Evolutionary conservation across 2,329 filamentous ascomycete genomes (phyloP), one percentile per base, ranked within the genome.

Genomic region (Cyclaneusma minus): DNA sequence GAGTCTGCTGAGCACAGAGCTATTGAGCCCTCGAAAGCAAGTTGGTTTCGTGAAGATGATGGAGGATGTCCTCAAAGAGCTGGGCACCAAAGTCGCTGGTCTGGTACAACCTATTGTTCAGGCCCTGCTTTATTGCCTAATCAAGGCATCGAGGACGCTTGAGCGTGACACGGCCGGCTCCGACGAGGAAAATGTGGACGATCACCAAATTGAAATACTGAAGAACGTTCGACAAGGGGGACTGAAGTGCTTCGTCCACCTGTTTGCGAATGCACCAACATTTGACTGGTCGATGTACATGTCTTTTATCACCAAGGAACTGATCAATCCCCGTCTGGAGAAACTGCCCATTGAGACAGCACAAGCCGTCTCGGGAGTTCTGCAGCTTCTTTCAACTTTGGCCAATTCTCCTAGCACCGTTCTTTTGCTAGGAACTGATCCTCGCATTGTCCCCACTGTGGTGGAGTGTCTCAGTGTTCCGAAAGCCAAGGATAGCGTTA

Each of bases 21-120:
- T 77, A 8, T 53, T 85, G 14, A 64, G 68, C 10, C 54, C 66
- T 7, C 70, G 85, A 41, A 89, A 85, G 49, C 87, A 94, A 49
- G 67, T 89, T 31, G 89, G 91, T 58, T 71, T 94, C 45, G 56
- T 93, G 27, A 92, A 91, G 45, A 89, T 95, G 82, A 63, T 89
- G 25, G 75, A 84, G 32, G 73, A 87, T 7, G 70, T 95, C 47
- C 71, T 95, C 32, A 77, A 78, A 30, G 83, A 89, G 28, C 65
- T 95, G 18, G 83, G 85, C 28, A 70, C 66, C 4, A 75, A 74
- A 28, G 69, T 91, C 28, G 51, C 61, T 3, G 65, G 71, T 1
- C 87, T 80, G 39, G 64, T 76, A 25, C 56, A 65, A 10, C 65
- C 64, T 8, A 60, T 95, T 4, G 60, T 87, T 34, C 73, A 87